These are phyloP conservation scores for Fusarium subtropicale DNA, from an alignment of 2,329 filamentous ascomycete genomes.

Conservation along the genomic window DNA sequence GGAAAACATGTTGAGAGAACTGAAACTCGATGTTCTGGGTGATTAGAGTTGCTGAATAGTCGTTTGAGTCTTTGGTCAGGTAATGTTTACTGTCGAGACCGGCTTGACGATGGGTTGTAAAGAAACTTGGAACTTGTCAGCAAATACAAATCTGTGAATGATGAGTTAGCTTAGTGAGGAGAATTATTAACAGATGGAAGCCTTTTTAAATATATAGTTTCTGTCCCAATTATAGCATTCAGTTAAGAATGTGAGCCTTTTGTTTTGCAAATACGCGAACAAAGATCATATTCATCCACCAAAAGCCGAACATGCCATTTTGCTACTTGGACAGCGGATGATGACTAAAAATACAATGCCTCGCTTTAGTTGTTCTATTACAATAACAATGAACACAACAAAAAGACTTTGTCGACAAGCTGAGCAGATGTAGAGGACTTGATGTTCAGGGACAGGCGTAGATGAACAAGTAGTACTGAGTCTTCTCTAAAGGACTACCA, in stretches of 20 bases:
- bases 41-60: not conserved
- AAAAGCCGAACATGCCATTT: not conserved
- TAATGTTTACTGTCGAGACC: not conserved
- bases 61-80: not conserved
- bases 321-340: not conserved
- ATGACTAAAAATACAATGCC: not conserved
- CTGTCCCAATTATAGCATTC: rapidly evolving
- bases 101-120: conserved; percentile 1
- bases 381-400: not conserved
- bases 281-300: not conserved
- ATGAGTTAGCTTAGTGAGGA: conserved; percentile 1
- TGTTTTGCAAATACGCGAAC: not conserved
- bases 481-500: not conserved
- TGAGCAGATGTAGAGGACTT: too few species aligned
- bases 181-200: not conserved
- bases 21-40: not conserved
- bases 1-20: conserved; percentile 6
- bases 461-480: not conserved
- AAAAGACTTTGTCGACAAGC: too few species aligned
- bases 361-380: not conserved
- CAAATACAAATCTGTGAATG: not conserved
- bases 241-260: not conserved
- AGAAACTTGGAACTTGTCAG: conserved; percentile 2
- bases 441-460: not conserved
- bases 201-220: not conserved